Conservation (phyloP, 2,329 filamentous ascomycete species). For the Pyrenochaeta sp. region DNA sequence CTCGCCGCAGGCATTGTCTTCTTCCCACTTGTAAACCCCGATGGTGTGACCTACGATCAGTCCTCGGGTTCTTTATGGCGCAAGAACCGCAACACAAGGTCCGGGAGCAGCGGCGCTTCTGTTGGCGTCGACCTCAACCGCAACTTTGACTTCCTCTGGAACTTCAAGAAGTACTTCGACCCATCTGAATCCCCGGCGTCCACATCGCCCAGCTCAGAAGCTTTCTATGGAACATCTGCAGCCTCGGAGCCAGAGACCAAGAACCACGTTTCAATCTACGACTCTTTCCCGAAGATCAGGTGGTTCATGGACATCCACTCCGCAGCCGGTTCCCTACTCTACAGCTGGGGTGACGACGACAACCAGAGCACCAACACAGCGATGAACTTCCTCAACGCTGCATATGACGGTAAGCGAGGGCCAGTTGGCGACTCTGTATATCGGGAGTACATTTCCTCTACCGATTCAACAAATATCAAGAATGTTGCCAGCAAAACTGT, state of each 20-base stretch:
- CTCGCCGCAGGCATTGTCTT: slow-evolving; percentile 65
- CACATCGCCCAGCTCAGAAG: slow-evolving; percentile 55
- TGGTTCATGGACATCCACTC: slow-evolving; percentile 70
- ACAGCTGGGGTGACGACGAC: slow-evolving; percentile 66
- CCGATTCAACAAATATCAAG: slow-evolving; percentile 45
- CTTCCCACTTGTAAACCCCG: slow-evolving; percentile 48
- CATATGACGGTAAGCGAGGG: slow-evolving; percentile 63
- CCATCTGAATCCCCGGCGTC: slow-evolving; percentile 52
- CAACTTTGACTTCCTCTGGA: slow-evolving; percentile 64
- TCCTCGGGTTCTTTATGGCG: slow-evolving; percentile 44
- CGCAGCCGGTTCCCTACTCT: slow-evolving; percentile 61
- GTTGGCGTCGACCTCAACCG: slow-evolving; percentile 49
- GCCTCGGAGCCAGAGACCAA: slow-evolving; percentile 66
- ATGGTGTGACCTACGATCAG: slow-evolving; percentile 48
- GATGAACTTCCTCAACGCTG: slow-evolving; percentile 63
- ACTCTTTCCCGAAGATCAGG: slow-evolving; percentile 59
- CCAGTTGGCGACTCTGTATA: slow-evolving; percentile 62
- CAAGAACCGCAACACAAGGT: slow-evolving; percentile 54
- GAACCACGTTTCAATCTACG: slow-evolving; percentile 63
- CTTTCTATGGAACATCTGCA: slow-evolving; percentile 61
- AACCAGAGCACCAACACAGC: slow-evolving; percentile 56
- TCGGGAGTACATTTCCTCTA: slow-evolving; percentile 52
- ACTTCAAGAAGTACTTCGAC: slow-evolving; percentile 60
- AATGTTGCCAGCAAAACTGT: slow-evolving; percentile 44
- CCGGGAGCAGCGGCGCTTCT: slow-evolving; percentile 35